Base-by-base conservation (phyloP, 345 rosid species). In the Psidium guajava region DNA sequence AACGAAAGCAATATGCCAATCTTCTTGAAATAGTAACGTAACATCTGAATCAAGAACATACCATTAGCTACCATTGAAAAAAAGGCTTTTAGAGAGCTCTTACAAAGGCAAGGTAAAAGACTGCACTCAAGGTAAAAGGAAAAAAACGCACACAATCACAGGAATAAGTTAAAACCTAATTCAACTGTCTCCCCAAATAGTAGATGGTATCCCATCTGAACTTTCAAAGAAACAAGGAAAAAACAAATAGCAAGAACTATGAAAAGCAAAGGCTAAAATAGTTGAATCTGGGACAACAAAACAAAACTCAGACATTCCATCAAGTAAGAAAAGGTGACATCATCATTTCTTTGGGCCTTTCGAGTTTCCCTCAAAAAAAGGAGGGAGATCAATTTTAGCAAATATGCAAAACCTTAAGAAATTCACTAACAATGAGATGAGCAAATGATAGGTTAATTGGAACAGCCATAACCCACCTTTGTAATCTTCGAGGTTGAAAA, bases 401-500 rank as follows among this genome's bases (percentile, higher is more conserved):
- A 18, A 36, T 25, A 69, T 36, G 80, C 80, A 32, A 69, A 69
- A 69, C 80, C 25, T 3, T 36, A 5, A 69, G 47, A 69, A 25
- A 69, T 32, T 32, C 25, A 69, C 77, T 69, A 18, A 40, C 47
- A 69, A 9, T 18, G 47, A 69, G 77, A 69, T 69, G 77, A 69
- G 47, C 47, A 69, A 69, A 36, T 36, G 80, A 36, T 16, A 36
- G 47, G 40, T 69, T 69, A 36, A 69, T 69, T 69, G 80, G 80
- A 36, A 69, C 47, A 69, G 80, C 80, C 80, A 36, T 20, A 69
- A 36, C 74, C n/a, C 84, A 96, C 99, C 98, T 96, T 93, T 97
- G 86, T 96, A 97, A 89, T 97, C 99, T 91, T 97, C 98, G 32
- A 97, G 96, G 87, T 94, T 97, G 88, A 97, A 97, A 88, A 96